Base-by-base conservation (phyloP, 371 early-diverging fungal genomes). In the Dichotomocladium elegans region DNA sequence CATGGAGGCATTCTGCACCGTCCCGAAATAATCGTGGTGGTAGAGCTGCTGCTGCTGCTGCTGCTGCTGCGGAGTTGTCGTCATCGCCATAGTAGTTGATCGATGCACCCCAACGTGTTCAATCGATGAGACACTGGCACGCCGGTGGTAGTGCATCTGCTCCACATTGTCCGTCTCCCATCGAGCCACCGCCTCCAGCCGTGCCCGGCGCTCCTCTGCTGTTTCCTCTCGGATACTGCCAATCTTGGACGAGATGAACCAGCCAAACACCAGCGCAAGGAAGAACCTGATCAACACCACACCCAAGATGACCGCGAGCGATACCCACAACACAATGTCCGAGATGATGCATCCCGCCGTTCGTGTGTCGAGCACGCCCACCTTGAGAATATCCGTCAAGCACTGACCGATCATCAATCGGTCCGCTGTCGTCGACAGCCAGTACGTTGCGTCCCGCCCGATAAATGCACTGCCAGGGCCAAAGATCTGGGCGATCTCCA, bases 241-340 rank as follows among this genome's bases (percentile, higher is more conserved):
- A 53, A 90, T 64, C 27, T 86, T 72, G 73, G 84, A 84, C 3
- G 85, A 81, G 40, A 90, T 66, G 33, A 85, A 80, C 92, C 92
- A 93, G 10, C 86, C 88, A 77, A 93, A 93, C 30, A 88, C 74
- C 19, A 92, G 60, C 0, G 94, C 92, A 74, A 93, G 68, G 34
- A 89, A 68, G 68, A 93, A 93, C 57, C 88, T 90, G 60, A 83
- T 82, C 61, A 91, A 47, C 17, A 93, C 91, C 0, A 88, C 87
- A 29, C 88, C 84, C 19, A 92, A 58, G 53, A 91, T 90, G 41
- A 92, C 85, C 21, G 86, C 79, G 19, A 92, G 68, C 8, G 90
- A 89, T 6, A 87, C 79, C 62, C 84, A 90, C 3, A 90, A 70
- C 9, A 88, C 82, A 37, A 91, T 85, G 58, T 89, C 87, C 5